Evolutionary conservation across 352 stramenopile species (phyloP).

Genomic region (Globisporangium mamillatum): DNA sequence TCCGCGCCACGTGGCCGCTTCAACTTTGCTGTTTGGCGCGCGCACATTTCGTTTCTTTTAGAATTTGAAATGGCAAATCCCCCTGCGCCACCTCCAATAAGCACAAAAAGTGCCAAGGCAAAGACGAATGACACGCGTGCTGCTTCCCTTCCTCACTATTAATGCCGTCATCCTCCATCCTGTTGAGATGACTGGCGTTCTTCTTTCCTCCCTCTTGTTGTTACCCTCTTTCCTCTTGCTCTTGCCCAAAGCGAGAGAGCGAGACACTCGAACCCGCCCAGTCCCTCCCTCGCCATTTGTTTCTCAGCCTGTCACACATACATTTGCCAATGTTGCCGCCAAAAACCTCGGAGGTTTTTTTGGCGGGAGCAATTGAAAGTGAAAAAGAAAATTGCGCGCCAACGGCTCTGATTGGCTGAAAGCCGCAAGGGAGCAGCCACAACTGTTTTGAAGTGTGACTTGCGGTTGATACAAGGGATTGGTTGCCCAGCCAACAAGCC

Average conservation of each 20-base stretch:
- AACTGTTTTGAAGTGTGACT: background rate
- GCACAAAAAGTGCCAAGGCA: background rate
- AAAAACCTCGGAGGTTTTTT: slow-evolving; percentile 14
- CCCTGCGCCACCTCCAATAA: background rate
- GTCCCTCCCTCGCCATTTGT: background rate
- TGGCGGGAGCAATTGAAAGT: background rate
- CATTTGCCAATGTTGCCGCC: background rate
- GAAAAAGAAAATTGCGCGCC: slow-evolving; percentile 19
- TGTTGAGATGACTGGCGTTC: background rate
- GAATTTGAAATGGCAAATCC: slow-evolving; percentile 5
- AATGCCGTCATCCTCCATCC: background rate
- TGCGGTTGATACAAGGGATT: background rate
- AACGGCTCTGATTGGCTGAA: slow-evolving; percentile 22
- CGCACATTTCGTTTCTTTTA: background rate
- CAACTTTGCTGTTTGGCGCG: background rate
- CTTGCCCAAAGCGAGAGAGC: background rate
- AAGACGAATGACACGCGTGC: background rate
- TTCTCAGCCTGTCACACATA: slow-evolving; percentile 4
- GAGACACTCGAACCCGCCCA: background rate
- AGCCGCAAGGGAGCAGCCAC: background rate
- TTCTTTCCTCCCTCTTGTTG: background rate
- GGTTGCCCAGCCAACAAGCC: background rate
- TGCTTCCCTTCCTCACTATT: background rate
- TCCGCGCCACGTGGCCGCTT: slow-evolving; percentile 6
- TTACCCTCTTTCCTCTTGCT: background rate